Conservation (phyloP, 352 stramenopile genomes). For the Globisporangium viniferum region DNA sequence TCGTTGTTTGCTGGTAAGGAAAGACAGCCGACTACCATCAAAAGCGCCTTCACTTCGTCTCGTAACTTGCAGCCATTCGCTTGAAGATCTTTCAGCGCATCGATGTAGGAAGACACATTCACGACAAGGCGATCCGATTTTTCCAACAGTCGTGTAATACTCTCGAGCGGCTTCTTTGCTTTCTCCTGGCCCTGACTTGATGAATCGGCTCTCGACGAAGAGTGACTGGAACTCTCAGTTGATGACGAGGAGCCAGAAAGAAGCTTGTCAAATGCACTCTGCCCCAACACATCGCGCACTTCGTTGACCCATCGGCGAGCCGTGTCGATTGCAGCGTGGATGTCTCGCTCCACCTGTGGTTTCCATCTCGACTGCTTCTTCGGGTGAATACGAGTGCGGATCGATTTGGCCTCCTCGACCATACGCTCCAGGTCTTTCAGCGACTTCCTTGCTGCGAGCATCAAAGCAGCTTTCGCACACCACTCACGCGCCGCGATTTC, state of each 20-base stretch:
- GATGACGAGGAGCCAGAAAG: slow-evolving; percentile 31
- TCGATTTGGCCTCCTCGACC: slow-evolving; percentile 58
- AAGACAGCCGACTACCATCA: slow-evolving; percentile 55
- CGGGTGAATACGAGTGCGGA: slow-evolving; percentile 64
- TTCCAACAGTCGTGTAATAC: slow-evolving; percentile 59
- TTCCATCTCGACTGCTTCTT: slow-evolving; percentile 85
- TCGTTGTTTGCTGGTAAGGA: slow-evolving; percentile 12
- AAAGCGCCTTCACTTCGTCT: slow-evolving; percentile 45
- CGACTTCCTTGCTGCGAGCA: slow-evolving; percentile 53
- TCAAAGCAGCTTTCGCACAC: slow-evolving; percentile 49
- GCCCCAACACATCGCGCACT: slow-evolving; percentile 64
- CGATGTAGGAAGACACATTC: slow-evolving; percentile 66
- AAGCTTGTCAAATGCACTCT: slow-evolving; percentile 58
- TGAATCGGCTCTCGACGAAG: slow-evolving; percentile 4
- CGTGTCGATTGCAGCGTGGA: slow-evolving; percentile 62
- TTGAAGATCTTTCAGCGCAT: slow-evolving; percentile 54
- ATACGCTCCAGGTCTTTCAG: slow-evolving; percentile 67
- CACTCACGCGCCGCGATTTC: slow-evolving; percentile 80
- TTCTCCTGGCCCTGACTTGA: slow-evolving; percentile 21
- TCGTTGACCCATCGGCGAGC: slow-evolving; percentile 76
- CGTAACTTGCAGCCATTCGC: slow-evolving; percentile 40
- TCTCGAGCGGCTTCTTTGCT: slow-evolving; percentile 68
- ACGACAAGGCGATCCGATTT: slow-evolving; percentile 59
- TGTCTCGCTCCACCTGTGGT: slow-evolving; percentile 77
- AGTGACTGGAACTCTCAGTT: slow-evolving; percentile 10